These are phyloP conservation scores for Panellus pusillus DNA, from an alignment of 768 basidiomycete species.

Conservation along the genomic window DNA sequence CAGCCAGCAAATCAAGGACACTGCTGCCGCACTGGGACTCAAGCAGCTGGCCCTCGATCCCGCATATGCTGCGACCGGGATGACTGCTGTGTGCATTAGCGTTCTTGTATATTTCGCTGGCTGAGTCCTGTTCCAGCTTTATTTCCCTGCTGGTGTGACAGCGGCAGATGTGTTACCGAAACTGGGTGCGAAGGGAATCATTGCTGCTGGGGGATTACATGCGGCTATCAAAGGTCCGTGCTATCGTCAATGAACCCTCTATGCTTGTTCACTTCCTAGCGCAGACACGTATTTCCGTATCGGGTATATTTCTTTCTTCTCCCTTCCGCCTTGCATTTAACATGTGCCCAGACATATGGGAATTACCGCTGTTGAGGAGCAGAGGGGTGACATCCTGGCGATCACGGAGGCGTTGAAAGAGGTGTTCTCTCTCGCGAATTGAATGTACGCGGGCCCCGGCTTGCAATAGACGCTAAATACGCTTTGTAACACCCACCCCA, in stretches of 20 bases:
- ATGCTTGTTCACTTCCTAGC: neutral
- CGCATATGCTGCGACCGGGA: constrained; percentile 81
- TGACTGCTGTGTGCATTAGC: constrained; percentile 69
- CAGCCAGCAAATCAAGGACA: constrained; percentile 66
- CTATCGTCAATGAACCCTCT: neutral
- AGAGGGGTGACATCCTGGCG: constrained; percentile 74
- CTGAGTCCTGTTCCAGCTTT: constrained; percentile 46
- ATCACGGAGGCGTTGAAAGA: constrained; percentile 67
- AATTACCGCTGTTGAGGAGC: constrained; percentile 66
- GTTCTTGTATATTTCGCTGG: neutral
- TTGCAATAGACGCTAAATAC: constrained; percentile 6
- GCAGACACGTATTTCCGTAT: constrained; percentile 90
- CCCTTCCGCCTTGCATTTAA: constrained; percentile 4
- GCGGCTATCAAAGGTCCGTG: constrained; percentile 73
- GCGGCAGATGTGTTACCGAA: constrained; percentile 78
- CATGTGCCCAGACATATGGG: constrained; percentile 77
- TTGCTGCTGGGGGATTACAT: constrained; percentile 89
- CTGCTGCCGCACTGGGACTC: constrained; percentile 67
- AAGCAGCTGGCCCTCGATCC: constrained; percentile 66
- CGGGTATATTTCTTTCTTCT: constrained; percentile 47
- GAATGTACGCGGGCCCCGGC: neutral
- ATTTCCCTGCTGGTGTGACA: constrained; percentile 79
- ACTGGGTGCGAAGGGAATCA: constrained; percentile 66
- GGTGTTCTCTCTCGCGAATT: constrained; percentile 34
- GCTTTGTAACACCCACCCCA: neutral